phyloP scores from a whole-genome alignment of 345 rosid genomes.

The Brassica carinata region DNA sequence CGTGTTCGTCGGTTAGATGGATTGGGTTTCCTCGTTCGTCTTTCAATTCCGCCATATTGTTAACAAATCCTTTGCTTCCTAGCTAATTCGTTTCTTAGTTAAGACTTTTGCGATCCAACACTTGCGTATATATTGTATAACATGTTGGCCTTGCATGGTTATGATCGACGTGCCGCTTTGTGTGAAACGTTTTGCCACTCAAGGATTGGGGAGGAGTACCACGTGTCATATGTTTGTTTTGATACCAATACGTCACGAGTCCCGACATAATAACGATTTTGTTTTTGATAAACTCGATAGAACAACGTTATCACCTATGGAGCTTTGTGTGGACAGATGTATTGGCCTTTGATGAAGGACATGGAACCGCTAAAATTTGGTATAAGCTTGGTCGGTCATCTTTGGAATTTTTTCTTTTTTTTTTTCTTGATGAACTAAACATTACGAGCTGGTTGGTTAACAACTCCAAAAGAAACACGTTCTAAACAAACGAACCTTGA shows the following conservation, averaged over 20 bases:
- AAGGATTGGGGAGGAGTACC: neutral
- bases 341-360: neutral
- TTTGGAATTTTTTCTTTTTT: neutral
- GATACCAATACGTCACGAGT: slow-evolving; percentile 19
- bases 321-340: neutral
- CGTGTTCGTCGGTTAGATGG: slow-evolving; percentile 51
- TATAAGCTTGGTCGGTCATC: neutral
- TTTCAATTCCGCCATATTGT: slow-evolving; percentile 63
- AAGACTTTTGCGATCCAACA: slow-evolving; percentile 15
- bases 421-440: neutral
- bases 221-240: slow-evolving; percentile 11
- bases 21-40: slow-evolving; percentile 64
- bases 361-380: neutral
- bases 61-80: too few relatives aligned
- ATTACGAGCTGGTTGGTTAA: neutral
- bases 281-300: neutral
- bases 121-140: slow-evolving; percentile 12
- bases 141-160: slow-evolving; percentile 27
- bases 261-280: slow-evolving; percentile 32
- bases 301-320: slow-evolving; percentile 22
- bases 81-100: neutral
- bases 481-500: neutral
- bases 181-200: slow-evolving; percentile 25
- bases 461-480: neutral
- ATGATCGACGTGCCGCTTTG: slow-evolving; percentile 24